phyloP scores from a whole-genome alignment of 2,329 filamentous ascomycete species.

The Aspergillus luchuensis region DNA sequence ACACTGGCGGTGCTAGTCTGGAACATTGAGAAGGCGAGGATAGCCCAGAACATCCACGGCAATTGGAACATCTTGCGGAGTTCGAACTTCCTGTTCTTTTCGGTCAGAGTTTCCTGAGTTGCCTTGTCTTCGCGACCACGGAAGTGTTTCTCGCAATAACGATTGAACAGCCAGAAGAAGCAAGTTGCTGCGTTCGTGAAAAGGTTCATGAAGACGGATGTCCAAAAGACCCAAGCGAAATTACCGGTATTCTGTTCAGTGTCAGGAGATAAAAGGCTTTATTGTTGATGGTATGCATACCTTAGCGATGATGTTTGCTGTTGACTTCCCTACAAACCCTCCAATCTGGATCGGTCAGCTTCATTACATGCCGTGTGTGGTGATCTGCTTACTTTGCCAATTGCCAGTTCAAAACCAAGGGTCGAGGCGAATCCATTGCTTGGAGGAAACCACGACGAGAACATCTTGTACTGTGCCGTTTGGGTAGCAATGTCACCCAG shows the following conservation, averaged over 20 bases:
- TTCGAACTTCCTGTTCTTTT: constrained; percentile 62
- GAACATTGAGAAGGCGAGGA: constrained; percentile 60
- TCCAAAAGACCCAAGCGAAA: constrained; percentile 66
- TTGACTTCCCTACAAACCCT: constrained; percentile 61
- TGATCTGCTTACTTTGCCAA: constrained; percentile 50
- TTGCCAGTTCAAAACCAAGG: constrained; percentile 60
- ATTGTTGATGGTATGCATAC: constrained; percentile 19
- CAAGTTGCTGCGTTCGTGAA: constrained; percentile 61
- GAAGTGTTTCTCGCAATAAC: constrained; percentile 53
- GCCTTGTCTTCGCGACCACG: constrained; percentile 54
- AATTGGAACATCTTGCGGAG: constrained; percentile 57
- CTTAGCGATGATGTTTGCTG: constrained; percentile 61
- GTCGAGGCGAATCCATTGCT: constrained; percentile 64
- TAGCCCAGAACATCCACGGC: constrained; percentile 62
- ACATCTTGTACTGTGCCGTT: constrained; percentile 66
- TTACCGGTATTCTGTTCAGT: constrained; percentile 53
- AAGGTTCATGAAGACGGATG: constrained; percentile 65
- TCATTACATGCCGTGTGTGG: too few species aligned
- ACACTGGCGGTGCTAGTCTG: constrained; percentile 59
- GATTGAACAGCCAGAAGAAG: constrained; percentile 59
- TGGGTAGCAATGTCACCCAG: constrained; percentile 67
- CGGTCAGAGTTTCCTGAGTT: constrained; percentile 61
- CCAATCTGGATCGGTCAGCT: constrained; percentile 46
- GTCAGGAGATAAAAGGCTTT: constrained; percentile 1
- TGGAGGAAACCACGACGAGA: constrained; percentile 66